These are phyloP conservation scores for Myxozyma lipomycoides DNA, from an alignment of 805 yeast species.

Conservation along the genomic window DNA sequence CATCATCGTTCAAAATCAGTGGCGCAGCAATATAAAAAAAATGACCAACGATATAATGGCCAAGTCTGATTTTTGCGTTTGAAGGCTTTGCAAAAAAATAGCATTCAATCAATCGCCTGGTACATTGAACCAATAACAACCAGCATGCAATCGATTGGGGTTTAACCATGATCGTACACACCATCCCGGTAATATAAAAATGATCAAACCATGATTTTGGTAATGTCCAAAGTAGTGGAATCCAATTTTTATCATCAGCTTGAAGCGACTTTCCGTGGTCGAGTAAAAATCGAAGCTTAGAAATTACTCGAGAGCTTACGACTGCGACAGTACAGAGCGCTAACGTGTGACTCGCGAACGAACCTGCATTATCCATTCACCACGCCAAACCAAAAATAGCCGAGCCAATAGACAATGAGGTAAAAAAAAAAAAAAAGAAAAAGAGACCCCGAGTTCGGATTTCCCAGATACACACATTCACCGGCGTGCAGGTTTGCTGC, in stretches of 20 bases:
- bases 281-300: background rate
- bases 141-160: background rate
- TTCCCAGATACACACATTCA: background rate
- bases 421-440: no score
- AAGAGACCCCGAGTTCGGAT: background rate
- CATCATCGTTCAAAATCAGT: background rate
- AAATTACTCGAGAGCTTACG: background rate
- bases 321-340: background rate
- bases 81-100: conserved; percentile 41
- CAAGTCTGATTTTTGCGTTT: conserved; percentile 49
- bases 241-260: background rate
- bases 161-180: background rate
- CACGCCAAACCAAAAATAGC: no score
- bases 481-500: background rate
- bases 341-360: no score
- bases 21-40: conserved; percentile 42
- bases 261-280: background rate
- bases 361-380: no score
- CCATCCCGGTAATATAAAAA: conserved; percentile 33
- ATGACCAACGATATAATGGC: conserved; percentile 58
- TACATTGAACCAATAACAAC: conserved; percentile 42
- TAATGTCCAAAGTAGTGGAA: conserved; percentile 27
- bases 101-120: conserved; percentile 51
- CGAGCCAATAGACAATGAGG: no score
- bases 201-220: conserved; percentile 37